Evolutionary conservation across 208 protist genomes (phyloP).

Genomic region (Phytomonas francai): DNA sequence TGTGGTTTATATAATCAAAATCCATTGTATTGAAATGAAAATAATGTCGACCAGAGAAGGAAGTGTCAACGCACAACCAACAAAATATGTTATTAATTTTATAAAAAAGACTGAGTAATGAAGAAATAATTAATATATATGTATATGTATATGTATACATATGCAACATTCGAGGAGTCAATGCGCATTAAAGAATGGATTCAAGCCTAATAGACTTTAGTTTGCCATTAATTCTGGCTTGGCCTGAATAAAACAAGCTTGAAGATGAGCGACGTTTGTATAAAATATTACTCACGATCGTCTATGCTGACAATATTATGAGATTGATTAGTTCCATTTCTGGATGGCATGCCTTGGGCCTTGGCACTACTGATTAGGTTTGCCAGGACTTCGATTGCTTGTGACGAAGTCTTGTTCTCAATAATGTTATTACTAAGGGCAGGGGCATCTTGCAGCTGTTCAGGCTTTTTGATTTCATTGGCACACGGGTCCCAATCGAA

Average conservation of each 20-base stretch:
- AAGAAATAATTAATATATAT: conserved; percentile 14
- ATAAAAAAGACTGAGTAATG: conserved; percentile 5
- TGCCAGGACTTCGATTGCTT: conserved; percentile 15
- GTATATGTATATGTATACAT: conserved; percentile 6
- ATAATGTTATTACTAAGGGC: background rate
- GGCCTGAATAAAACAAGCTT: background rate
- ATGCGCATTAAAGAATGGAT: background rate
- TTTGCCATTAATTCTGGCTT: background rate
- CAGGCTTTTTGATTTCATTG: conserved; percentile 5
- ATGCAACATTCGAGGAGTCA: background rate
- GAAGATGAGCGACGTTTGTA: background rate
- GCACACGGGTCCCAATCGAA: conserved; percentile 34
- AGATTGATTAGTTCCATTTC: conserved; percentile 25
- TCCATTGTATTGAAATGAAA: conserved; percentile 3
- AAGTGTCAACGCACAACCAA: background rate
- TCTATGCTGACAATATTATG: conserved; percentile 46
- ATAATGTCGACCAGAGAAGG: background rate
- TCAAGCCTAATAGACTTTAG: background rate
- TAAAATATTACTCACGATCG: conserved; percentile 15
- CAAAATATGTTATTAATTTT: background rate
- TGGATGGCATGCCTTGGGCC: conserved; percentile 38
- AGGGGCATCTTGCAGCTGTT: background rate
- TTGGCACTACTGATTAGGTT: conserved; percentile 32
- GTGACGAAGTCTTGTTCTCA: conserved; percentile 18
- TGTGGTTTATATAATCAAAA: conserved; percentile 13